phyloP scores from a whole-genome alignment of 768 basidiomycete genomes.

The Nidula microcarpa region DNA sequence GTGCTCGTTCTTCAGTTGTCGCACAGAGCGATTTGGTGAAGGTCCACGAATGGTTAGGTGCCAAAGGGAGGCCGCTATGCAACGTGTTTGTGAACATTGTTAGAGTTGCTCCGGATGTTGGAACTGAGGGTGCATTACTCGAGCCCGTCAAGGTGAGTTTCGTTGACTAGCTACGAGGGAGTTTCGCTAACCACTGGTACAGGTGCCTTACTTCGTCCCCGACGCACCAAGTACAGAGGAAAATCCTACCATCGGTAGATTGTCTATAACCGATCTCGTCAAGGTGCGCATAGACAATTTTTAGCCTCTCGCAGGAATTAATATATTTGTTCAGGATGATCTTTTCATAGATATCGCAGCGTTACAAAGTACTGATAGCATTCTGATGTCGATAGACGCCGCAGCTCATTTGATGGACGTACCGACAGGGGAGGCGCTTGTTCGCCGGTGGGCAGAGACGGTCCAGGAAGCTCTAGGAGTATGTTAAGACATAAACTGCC shows the following conservation, averaged over 20 bases:
- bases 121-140: slow-evolving; percentile 14
- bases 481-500: slow-evolving; percentile 2
- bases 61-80: slow-evolving; percentile 24
- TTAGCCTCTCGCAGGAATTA: background rate
- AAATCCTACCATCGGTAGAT: slow-evolving; percentile 10
- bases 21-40: slow-evolving; percentile 34
- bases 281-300: slow-evolving; percentile 1
- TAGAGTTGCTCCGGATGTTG: slow-evolving; percentile 23
- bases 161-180: background rate
- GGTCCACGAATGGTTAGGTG: slow-evolving; percentile 33
- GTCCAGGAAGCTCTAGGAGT: slow-evolving; percentile 11
- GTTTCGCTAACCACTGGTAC: background rate
- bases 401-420: slow-evolving; percentile 17
- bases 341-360: slow-evolving; percentile 25
- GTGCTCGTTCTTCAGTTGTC: slow-evolving; percentile 30
- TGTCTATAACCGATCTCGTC: slow-evolving; percentile 17
- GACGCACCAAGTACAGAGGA: slow-evolving; percentile 4
- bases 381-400: slow-evolving; percentile 29
- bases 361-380: slow-evolving; percentile 13
- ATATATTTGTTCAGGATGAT: slow-evolving; percentile 14
- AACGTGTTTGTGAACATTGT: slow-evolving; percentile 45
- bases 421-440: slow-evolving; percentile 15
- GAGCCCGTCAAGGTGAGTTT: slow-evolving; percentile 29
- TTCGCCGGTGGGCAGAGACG: slow-evolving; percentile 15
- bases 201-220: slow-evolving; percentile 35